Percentiles rank a stretch among this genome's conserved stretches.
phyloP scores from a whole-genome alignment of 768 basidiomycete genomes.

The Galerina marginata region DNA sequence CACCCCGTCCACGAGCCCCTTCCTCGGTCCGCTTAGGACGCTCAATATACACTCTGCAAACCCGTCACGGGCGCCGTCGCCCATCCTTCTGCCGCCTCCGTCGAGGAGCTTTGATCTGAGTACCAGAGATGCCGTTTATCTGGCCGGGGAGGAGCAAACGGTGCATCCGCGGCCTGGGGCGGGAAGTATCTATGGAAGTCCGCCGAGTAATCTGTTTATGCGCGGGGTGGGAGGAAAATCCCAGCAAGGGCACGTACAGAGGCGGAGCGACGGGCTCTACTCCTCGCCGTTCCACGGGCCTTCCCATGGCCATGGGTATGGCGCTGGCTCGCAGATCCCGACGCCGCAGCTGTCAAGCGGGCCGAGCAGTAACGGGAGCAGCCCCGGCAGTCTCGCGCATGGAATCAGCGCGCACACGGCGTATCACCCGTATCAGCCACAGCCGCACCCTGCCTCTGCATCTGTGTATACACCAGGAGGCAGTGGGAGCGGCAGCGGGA shows the following conservation, averaged over 20 bases:
- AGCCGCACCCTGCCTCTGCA: conserved; percentile 6
- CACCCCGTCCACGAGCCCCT: conserved; percentile 81
- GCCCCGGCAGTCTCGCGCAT: conserved; percentile 58
- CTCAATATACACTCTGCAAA: conserved; percentile 76
- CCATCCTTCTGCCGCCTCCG: conserved; percentile 67
- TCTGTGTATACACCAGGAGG: not conserved
- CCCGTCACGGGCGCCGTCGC: conserved; percentile 74
- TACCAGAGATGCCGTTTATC: conserved; percentile 20
- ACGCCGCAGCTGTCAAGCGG: conserved; percentile 72
- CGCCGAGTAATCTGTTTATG: conserved; percentile 26
- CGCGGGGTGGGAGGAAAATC: conserved; percentile 21
- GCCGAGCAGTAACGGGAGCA: conserved; percentile 67
- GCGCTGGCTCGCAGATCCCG: conserved; percentile 40
- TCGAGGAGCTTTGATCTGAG: conserved; percentile 19
- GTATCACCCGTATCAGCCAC: not conserved
- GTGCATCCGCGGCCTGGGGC: conserved; percentile 28
- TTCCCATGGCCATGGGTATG: conserved; percentile 17
- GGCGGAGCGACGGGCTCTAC: conserved; percentile 24
- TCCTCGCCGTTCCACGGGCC: conserved; percentile 15
- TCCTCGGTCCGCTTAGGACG: conserved; percentile 77
- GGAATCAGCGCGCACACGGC: conserved; percentile 8
- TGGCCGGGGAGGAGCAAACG: conserved; percentile 24
- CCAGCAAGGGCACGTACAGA: conserved; percentile 18
- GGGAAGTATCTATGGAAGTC: conserved; percentile 37
- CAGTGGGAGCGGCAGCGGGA: conserved; percentile 31